Conservation (phyloP, 305 asterid species). For the Lippia alba region DNA sequence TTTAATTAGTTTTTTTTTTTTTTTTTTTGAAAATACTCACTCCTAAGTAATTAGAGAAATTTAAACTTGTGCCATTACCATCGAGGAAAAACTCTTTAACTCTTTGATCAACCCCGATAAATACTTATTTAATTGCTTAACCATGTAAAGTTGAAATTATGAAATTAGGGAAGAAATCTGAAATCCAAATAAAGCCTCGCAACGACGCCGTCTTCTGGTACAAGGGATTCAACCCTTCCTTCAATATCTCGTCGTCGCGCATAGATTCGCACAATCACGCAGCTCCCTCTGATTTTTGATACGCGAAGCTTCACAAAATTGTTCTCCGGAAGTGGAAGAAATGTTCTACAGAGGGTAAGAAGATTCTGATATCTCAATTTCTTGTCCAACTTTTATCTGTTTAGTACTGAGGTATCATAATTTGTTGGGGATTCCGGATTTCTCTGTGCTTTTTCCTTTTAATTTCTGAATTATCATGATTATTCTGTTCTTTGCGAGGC, state of each 20-base stretch:
- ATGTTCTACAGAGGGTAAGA: conserved; percentile 46
- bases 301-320: neutral
- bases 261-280: neutral
- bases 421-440: neutral
- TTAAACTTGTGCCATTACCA: too few relatives aligned
- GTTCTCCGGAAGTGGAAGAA: conserved; percentile 22
- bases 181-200: neutral
- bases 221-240: conserved; percentile 26
- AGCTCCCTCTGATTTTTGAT: conserved; percentile 1
- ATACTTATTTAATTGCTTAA: too few relatives aligned
- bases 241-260: neutral
- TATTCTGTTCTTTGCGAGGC: conserved; percentile 2
- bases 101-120: too few relatives aligned
- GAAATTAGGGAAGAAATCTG: too few relatives aligned
- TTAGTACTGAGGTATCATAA: neutral
- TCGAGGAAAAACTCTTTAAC: too few relatives aligned
- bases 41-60: too few relatives aligned
- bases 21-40: too few relatives aligned
- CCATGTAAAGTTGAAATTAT: too few relatives aligned
- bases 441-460: neutral
- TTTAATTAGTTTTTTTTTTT: too few relatives aligned
- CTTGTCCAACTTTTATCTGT: neutral
- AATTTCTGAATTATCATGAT: neutral
- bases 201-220: conserved; percentile 30
- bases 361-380: conserved; percentile 8